These are phyloP conservation scores for Mrakiaceae sp. DNA, from an alignment of 1,284 basidiomycete genomes.

Conservation along the genomic window DNA sequence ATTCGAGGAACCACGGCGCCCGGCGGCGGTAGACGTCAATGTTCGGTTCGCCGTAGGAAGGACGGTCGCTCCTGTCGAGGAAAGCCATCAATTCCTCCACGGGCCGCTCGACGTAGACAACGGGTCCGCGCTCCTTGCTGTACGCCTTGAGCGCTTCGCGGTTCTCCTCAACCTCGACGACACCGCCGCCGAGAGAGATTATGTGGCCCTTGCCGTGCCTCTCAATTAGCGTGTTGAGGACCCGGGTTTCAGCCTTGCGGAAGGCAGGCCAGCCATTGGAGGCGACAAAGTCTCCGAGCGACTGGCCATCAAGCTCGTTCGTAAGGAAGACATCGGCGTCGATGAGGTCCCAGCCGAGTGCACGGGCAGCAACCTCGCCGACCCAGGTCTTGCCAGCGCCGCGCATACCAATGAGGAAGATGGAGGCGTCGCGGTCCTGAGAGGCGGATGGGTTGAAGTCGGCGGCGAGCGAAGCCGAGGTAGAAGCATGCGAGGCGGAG, in stretches of 20 bases:
- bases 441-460: constrained; percentile 28
- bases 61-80: constrained; percentile 62
- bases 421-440: constrained; percentile 48
- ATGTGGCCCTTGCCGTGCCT: constrained; percentile 53
- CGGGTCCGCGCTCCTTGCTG: constrained; percentile 47
- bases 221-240: constrained; percentile 51
- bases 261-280: constrained; percentile 67
- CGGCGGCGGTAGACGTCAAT: constrained; percentile 72
- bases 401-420: constrained; percentile 90
- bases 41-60: constrained; percentile 74
- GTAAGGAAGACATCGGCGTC: constrained; percentile 82
- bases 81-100: constrained; percentile 63
- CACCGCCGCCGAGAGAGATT: constrained; percentile 87
- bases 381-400: constrained; percentile 92
- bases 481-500: constrained; percentile 28
- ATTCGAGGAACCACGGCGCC: constrained; percentile 77
- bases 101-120: constrained; percentile 61
- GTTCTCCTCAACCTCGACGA: constrained; percentile 75
- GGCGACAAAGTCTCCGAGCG: constrained; percentile 66
- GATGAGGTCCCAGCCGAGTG: constrained; percentile 65
- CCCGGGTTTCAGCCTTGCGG: constrained; percentile 49
- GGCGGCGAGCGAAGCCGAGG: constrained; percentile 29
- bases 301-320: constrained; percentile 45
- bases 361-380: constrained; percentile 61
- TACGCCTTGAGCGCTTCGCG: constrained; percentile 61